Evolutionary conservation across 208 protist genomes (phyloP), one percentile per base, ranked within the genome.

Genomic region (Wallacemonas sp.): DNA sequence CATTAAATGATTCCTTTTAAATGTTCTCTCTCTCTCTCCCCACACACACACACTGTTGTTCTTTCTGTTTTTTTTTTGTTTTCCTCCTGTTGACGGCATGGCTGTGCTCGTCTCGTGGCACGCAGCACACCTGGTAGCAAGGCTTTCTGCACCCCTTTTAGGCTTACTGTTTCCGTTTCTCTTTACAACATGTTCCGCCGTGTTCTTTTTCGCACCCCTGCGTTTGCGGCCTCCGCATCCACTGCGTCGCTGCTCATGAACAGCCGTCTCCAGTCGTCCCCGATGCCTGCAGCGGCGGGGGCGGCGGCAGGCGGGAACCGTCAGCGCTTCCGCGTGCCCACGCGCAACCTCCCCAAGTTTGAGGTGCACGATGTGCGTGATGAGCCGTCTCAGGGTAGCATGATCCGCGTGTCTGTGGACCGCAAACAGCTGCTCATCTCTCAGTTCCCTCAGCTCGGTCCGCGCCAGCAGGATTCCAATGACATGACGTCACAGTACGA

Each of bases 291-390:
- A n/a, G 2, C 44, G 36, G 21, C 31, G 15, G 49, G 4, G 55
- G 41, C 39, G 54, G 54, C 46, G 11, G 22, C 9, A 14, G 46
- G 27, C 27, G 24, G 46, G 24, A 2, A 1, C 31, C 28, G 33
- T 39, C 63, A 36, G 22, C 63, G 64, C 17, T 49, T 42, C 11
- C 70, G 69, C 38, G 2, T 34, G 0, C 61, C 79, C 8, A 70
- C 79, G 26, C 55, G 67, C 30, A 21, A 12, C n/a, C 79, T 91
- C 17, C 90, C 90, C 15, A 81, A 80, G 51, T 94, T 96, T 59
- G 90, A 94, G 55, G 93, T 96, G 39, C 76, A 90, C 74, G 83
- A 94, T 59, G 84, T 96, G 21, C 87, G 79, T 14, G 90, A 94
- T 58, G 75, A 90, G 39, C 80, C 90, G 4, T 73, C 70, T 34